Conservation (phyloP, 495 filamentous ascomycete species). For the Corynascus novoguineensis region DNA sequence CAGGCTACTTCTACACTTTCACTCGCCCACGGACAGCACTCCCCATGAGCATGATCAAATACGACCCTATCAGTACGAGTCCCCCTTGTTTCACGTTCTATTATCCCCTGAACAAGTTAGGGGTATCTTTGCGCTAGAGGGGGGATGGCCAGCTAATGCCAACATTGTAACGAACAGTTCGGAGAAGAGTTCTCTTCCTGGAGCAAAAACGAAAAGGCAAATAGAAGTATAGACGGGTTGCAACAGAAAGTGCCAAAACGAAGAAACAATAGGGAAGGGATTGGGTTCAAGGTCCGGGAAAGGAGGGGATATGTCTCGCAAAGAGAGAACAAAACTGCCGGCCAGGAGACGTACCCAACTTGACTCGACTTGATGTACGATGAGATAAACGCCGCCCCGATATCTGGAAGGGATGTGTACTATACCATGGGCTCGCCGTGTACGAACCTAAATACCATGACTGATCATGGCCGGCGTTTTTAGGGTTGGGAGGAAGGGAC, state of each 20-base stretch:
- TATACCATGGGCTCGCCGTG: constrained; percentile 18
- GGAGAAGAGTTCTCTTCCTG: constrained; percentile 85
- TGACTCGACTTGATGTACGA: neutral
- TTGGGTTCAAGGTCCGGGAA: neutral
- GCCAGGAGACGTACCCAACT: neutral
- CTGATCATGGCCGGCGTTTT: constrained; percentile 13
- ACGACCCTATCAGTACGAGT: constrained; percentile 88
- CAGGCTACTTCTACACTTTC: constrained; percentile 90
- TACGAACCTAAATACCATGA: constrained; percentile 13
- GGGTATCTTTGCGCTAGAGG: no score
- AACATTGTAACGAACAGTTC: constrained; percentile 44
- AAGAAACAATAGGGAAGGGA: neutral
- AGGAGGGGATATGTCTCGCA: neutral
- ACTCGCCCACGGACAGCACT: constrained; percentile 71
- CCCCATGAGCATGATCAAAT: constrained; percentile 96
- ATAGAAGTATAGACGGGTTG: constrained; percentile 4
- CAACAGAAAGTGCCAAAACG: neutral
- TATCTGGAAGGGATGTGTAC: constrained; percentile 1
- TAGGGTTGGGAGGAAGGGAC: constrained; percentile 3
- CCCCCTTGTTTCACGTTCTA: neutral
- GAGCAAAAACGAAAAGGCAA: constrained; percentile 67
- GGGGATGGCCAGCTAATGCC: neutral
- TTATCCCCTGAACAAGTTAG: no score
- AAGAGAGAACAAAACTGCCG: neutral
- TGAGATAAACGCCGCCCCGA: neutral